Percentiles rank a stretch among this genome's conserved stretches.
phyloP scores from a whole-genome alignment of 805 yeast genomes.

The Wickerhamiella sorbophila region DNA sequence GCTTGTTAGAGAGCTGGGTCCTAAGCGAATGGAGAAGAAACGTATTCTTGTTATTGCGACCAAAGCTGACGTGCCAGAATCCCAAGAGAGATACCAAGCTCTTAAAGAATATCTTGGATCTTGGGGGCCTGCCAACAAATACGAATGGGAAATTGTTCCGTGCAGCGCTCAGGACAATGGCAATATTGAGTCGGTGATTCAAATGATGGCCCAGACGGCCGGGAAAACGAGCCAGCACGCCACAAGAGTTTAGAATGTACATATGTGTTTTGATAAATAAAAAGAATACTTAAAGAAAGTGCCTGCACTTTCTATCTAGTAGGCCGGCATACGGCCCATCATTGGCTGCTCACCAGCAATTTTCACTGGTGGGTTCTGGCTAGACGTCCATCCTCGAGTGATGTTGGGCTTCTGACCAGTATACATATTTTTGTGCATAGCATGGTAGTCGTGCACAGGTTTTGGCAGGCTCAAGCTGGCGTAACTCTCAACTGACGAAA shows the following conservation, averaged over 20 bases:
- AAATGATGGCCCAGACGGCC: conserved; percentile 42
- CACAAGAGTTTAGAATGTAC: too few species aligned
- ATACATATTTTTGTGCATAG: not conserved
- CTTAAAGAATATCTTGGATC: conserved; percentile 24
- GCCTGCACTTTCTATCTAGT: not conserved
- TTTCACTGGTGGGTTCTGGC: not conserved
- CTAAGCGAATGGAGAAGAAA: conserved; percentile 43
- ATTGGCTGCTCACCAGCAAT: conserved; percentile 1
- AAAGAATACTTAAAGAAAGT: not conserved
- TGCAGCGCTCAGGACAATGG: conserved; percentile 66
- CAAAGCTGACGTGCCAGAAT: conserved; percentile 68
- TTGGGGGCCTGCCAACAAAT: conserved; percentile 22
- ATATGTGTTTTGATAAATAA: not conserved
- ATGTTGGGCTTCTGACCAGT: not conserved
- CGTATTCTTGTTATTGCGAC: conserved; percentile 70
- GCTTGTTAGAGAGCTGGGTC: conserved; percentile 59
- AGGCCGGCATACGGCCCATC: not conserved
- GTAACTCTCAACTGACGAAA: conserved; percentile 14
- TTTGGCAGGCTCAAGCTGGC: not conserved
- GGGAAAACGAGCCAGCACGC: too few species aligned
- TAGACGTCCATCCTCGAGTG: not conserved
- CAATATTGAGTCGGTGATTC: conserved; percentile 55
- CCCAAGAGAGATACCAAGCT: conserved; percentile 33
- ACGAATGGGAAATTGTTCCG: conserved; percentile 60
- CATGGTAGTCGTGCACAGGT: not conserved